Evolutionary conservation across 331 rosid genomes (phyloP).

Genomic region (Saraca asoca): DNA sequence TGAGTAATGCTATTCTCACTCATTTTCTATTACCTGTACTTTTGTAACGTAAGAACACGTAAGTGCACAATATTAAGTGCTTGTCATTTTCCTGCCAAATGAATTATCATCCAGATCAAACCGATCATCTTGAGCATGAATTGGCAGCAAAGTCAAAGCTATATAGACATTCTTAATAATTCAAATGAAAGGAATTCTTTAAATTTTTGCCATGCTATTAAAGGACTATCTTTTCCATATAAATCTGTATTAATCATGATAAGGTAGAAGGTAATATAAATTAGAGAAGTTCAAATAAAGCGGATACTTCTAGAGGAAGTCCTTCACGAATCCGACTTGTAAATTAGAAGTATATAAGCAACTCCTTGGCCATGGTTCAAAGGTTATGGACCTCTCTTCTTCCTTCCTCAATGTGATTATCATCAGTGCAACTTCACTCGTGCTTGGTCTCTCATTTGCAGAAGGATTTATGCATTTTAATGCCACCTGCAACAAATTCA

Average conservation of each 20-base stretch:
- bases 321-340: not conserved
- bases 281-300: slow-evolving; percentile 7
- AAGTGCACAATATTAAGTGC: too few species aligned
- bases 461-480: slow-evolving; percentile 50
- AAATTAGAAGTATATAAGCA: not conserved
- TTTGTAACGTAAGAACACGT: too few species aligned
- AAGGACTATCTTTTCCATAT: not conserved
- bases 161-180: not conserved
- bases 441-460: slow-evolving; percentile 54
- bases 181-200: not conserved
- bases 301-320: not conserved
- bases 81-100: not conserved
- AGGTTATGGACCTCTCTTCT: slow-evolving; percentile 56
- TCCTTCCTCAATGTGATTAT: slow-evolving; percentile 52
- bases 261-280: not conserved
- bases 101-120: not conserved
- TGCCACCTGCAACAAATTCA: slow-evolving; percentile 66
- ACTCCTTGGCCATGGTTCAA: slow-evolving; percentile 40
- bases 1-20: too few species aligned
- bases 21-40: not conserved
- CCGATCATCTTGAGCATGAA: not conserved
- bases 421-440: slow-evolving; percentile 53
- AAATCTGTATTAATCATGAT: not conserved
- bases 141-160: not conserved
- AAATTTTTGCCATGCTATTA: not conserved